A percentile compares a stretch with the other conserved stretches of the same genome.
These are phyloP conservation scores for Gossypium herbaceum DNA, from an alignment of 345 rosid species.

Conservation along the genomic window DNA sequence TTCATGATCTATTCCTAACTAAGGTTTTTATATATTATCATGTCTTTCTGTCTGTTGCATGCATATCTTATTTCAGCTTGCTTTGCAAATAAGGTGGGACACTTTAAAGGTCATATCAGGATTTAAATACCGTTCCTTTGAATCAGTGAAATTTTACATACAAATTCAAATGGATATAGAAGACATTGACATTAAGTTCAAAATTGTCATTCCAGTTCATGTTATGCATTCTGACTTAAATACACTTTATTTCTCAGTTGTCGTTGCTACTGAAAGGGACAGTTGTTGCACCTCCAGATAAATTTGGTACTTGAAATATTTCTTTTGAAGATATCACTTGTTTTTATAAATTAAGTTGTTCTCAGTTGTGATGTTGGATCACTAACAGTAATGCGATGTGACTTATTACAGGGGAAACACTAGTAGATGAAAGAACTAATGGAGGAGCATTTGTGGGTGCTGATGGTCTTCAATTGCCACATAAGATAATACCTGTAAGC, in stretches of 20 bases:
- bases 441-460: constrained; percentile 78
- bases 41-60: background rate
- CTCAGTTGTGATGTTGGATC: constrained; percentile 2
- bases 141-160: background rate
- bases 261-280: constrained; percentile 87
- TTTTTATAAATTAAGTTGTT: constrained; percentile 13
- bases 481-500: constrained; percentile 84
- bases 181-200: background rate
- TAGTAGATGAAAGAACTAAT: constrained; percentile 77
- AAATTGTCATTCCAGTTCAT: constrained; percentile 3
- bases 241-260: constrained; percentile 45
- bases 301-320: constrained; percentile 58
- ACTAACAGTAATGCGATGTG: background rate
- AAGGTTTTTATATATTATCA: constrained; percentile 44
- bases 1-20: constrained; percentile 83
- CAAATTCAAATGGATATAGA: background rate
- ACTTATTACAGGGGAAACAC: constrained; percentile 68
- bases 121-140: background rate
- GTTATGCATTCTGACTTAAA: constrained; percentile 26
- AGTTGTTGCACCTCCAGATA: constrained; percentile 96
- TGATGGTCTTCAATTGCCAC: constrained; percentile 84
- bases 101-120: background rate
- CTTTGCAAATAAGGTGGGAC: background rate
- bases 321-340: constrained; percentile 9
- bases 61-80: background rate